Evolutionary conservation across 352 stramenopile species (phyloP).

Genomic region (Phytophthora palmivora): DNA sequence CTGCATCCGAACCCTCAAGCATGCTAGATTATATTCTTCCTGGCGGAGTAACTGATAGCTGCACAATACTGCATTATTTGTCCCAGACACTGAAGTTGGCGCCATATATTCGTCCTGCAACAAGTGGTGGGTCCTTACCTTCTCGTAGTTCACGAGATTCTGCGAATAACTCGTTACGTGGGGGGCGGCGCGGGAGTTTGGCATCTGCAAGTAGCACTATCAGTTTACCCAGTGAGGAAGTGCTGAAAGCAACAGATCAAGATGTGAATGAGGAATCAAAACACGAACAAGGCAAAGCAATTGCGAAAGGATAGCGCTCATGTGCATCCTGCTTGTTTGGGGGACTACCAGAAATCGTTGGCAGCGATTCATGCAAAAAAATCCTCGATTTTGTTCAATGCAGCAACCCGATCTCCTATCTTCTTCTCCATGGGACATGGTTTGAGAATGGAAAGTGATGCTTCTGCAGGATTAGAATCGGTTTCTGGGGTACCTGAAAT

Average conservation of each 20-base stretch:
- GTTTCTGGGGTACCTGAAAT: conserved; percentile 24
- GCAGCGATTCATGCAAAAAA: conserved; percentile 11
- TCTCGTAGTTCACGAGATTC: conserved; percentile 27
- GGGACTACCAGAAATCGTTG: conserved; percentile 27
- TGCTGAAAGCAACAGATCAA: conserved; percentile 13
- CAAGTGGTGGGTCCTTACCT: conserved; percentile 26
- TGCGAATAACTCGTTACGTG: conserved; percentile 19
- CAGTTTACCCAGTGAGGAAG: conserved; percentile 33
- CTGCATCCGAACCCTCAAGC: conserved; percentile 43
- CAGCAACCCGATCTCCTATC: conserved; percentile 35
- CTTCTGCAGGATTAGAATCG: conserved; percentile 3
- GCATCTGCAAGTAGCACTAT: conserved; percentile 30
- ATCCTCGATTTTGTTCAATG: conserved; percentile 21
- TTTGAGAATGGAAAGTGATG: not conserved
- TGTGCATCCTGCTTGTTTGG: conserved; percentile 47
- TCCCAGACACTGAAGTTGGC: conserved; percentile 64
- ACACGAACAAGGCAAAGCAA: conserved; percentile 1
- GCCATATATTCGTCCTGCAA: conserved; percentile 65
- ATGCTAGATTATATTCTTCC: conserved; percentile 56
- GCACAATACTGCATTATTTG: conserved; percentile 59
- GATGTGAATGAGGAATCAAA: conserved; percentile 4
- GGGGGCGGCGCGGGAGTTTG: conserved; percentile 30
- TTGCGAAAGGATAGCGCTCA: conserved; percentile 18
- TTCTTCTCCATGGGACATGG: conserved; percentile 25
- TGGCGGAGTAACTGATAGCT: conserved; percentile 40